Evolutionary conservation across 2,329 filamentous ascomycete species (phyloP), one percentile per base, ranked within the genome.

Genomic region (Diaporthe ampelina): DNA sequence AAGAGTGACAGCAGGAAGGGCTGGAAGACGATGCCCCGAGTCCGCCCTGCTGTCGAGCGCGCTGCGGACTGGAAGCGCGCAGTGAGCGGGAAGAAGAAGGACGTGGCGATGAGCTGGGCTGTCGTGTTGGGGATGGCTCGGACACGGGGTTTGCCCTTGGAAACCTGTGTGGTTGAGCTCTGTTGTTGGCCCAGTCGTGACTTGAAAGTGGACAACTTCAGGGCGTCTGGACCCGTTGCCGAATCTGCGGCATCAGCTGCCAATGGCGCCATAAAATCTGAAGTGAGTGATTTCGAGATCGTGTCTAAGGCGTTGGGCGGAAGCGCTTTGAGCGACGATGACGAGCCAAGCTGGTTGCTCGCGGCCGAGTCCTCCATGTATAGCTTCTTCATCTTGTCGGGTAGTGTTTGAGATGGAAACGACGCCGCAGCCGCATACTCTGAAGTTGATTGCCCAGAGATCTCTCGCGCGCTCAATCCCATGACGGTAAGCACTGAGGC

Each of bases 141-240:
- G 40, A 87, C 77, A 21, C 85, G 85, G 1, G 85, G 85, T 37
- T 73, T 77, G 1, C 78, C 74, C 70, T 76, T 73, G 29, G 81
- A 50, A 80, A 79, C 75, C 80, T 87, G 73, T 32, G 24, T 57
- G 87, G 87, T 65, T 86, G 69, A 26, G 17, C 11, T 43, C n/a
- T 88, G 65, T 79, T 93, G 89, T 24, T 92, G 88, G 74, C 90
- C 87, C 82, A 95, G 91, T 24, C 94, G 91, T 0, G 94, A 94
- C 15, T 93, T 96, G 83, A 98, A 98, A 3, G 93, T 97, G 37
- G 94, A 92, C 29, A 98, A 90, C 84, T 98, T 98, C 59, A 99
- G 90, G 8, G 93, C 90, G 77, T 95, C 91, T 0, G 97, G 95
- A 0, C 96, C 95, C 0, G 93, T 93, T 9, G 91, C 87, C 29